These are phyloP conservation scores for Isoetes taiwanensis DNA, from an alignment of 75 land plant species.

Conservation along the genomic window DNA sequence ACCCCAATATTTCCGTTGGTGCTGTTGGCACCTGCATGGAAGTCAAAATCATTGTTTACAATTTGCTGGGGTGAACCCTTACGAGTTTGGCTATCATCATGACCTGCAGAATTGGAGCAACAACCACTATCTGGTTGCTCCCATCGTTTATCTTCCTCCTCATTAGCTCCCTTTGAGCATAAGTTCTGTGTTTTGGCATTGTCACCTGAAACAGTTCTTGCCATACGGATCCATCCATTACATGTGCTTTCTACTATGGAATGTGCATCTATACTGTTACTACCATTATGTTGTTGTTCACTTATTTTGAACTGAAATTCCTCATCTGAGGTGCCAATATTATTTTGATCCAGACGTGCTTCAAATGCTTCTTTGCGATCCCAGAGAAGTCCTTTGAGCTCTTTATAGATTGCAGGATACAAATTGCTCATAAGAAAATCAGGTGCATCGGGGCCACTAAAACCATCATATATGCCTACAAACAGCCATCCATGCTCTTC, in stretches of 20 bases:
- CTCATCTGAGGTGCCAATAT: not conserved
- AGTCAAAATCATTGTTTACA: not conserved
- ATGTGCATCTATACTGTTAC: not conserved
- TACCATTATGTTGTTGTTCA: not conserved
- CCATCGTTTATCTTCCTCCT: not conserved
- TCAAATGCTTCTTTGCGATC: conserved; percentile 19
- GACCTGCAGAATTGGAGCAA: not conserved
- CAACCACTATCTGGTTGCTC: conserved; percentile 8
- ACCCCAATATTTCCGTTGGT: conserved; percentile 16
- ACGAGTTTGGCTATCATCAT: not conserved
- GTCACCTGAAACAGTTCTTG: not conserved
- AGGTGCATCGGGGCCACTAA: conserved; percentile 89
- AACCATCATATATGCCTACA: conserved; percentile 97
- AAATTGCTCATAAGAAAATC: conserved; percentile 70
- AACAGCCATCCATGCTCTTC: conserved; percentile 85
- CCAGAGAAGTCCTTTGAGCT: conserved; percentile 74
- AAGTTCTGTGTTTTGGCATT: too few relatives aligned
- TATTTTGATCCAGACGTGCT: too few relatives aligned
- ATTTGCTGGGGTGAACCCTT: not conserved
- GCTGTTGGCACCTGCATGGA: conserved; percentile 19
- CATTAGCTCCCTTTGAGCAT: not conserved
- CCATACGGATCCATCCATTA: not conserved
- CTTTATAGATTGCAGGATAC: conserved; percentile 51
- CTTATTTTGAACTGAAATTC: not conserved
- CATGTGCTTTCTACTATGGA: not conserved